A percentile compares a stretch with the other conserved stretches of the same genome.
phyloP scores from a whole-genome alignment of 768 basidiomycete species.

The Multifurca ochricompacta region DNA sequence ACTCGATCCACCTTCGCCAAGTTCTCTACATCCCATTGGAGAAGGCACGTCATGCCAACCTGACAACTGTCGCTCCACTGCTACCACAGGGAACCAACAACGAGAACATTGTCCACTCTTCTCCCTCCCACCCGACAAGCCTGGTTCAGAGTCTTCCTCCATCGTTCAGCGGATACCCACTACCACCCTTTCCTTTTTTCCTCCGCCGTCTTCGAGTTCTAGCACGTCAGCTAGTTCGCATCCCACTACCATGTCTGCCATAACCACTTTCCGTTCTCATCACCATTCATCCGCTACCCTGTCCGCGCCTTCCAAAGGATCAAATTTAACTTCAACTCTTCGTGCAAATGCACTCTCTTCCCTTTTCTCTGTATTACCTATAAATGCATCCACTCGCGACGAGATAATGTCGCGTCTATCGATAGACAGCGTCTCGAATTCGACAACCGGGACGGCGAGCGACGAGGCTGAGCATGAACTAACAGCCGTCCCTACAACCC shows the following conservation, averaged over 20 bases:
- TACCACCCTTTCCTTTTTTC: constrained; percentile 29
- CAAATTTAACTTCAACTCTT: constrained; percentile 3
- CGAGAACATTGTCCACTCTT: background rate
- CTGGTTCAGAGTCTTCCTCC: constrained; percentile 5
- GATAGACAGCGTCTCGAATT: constrained; percentile 17
- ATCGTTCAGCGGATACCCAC: constrained; percentile 27
- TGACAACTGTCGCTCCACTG: constrained; percentile 23
- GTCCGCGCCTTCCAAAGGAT: background rate
- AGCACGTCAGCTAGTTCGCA: background rate
- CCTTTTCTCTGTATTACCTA: constrained; percentile 17
- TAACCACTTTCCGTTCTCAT: background rate
- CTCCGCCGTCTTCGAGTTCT: constrained; percentile 18
- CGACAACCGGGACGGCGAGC: constrained; percentile 12
- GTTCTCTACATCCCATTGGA: constrained; percentile 74
- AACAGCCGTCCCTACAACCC: constrained; percentile 10
- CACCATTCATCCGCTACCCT: background rate
- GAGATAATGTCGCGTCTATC: constrained; percentile 21
- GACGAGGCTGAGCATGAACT: constrained; percentile 20
- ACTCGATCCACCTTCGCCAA: constrained; percentile 82
- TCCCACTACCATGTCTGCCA: background rate
- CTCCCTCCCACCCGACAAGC: background rate
- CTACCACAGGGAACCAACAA: constrained; percentile 12
- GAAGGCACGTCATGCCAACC: constrained; percentile 40
- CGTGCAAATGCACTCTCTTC: constrained; percentile 15
- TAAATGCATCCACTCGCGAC: constrained; percentile 19